A percentile compares a stretch with the other conserved stretches of the same genome.
These are phyloP conservation scores for Cutaneotrichosporon curvatum DNA, from an alignment of 1,284 basidiomycete species.

Conservation along the genomic window DNA sequence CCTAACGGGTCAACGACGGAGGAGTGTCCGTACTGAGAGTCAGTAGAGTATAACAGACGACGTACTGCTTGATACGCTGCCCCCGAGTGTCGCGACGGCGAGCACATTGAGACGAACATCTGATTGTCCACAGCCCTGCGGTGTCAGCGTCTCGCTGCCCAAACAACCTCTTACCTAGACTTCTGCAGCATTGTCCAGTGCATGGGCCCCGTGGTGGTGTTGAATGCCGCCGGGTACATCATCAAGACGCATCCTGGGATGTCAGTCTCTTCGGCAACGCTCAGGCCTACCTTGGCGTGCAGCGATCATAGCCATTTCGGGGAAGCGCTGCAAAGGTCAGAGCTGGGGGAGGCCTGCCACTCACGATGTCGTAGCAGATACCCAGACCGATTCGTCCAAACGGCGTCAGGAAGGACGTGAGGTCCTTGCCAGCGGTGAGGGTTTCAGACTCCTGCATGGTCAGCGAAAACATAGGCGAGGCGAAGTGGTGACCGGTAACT, in stretches of 20 bases:
- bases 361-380: conserved; percentile 51
- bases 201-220: conserved; percentile 80
- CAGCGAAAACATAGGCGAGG: background rate
- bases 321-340: conserved; percentile 60
- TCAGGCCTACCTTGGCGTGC: conserved; percentile 64
- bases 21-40: conserved; percentile 76
- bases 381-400: conserved; percentile 48
- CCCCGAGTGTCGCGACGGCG: conserved; percentile 76
- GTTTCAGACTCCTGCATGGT: conserved; percentile 81
- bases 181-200: conserved; percentile 94
- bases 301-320: conserved; percentile 86
- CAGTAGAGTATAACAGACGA: conserved; percentile 11
- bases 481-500: background rate
- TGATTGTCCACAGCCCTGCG: conserved; percentile 89
- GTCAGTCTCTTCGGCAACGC: background rate
- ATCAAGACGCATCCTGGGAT: conserved; percentile 71
- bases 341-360: conserved; percentile 6
- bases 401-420: conserved; percentile 81
- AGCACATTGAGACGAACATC: conserved; percentile 90
- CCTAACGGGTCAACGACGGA: conserved; percentile 85
- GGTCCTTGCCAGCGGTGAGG: conserved; percentile 66
- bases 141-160: background rate
- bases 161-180: conserved; percentile 56
- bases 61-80: conserved; percentile 79
- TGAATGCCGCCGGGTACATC: conserved; percentile 68